These are phyloP conservation scores for Aspergillus biplanus DNA, from an alignment of 495 filamentous ascomycete species.

Conservation along the genomic window DNA sequence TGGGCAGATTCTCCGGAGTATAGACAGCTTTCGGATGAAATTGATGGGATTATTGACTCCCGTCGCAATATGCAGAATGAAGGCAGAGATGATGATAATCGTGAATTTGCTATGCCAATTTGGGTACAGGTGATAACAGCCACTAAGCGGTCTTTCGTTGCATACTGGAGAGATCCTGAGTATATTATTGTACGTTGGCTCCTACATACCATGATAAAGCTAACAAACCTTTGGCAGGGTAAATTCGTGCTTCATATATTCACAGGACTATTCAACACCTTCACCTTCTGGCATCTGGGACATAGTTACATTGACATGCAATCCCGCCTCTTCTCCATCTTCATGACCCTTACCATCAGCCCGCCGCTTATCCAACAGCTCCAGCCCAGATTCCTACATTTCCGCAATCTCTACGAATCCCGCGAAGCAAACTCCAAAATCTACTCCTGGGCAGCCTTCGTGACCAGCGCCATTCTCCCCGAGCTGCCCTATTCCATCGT, in stretches of 20 bases:
- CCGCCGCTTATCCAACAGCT: constrained; percentile 65
- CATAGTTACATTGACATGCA: constrained; percentile 64
- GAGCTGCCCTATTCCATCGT: constrained; percentile 57
- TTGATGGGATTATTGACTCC: constrained; percentile 48
- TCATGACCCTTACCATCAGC: constrained; percentile 70
- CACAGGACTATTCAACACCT: constrained; percentile 67
- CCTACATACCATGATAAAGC: neutral
- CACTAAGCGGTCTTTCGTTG: constrained; percentile 55
- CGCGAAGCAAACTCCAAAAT: constrained; percentile 56
- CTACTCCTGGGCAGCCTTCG: constrained; percentile 57
- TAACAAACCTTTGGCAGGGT: constrained; percentile 32
- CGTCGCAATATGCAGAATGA: constrained; percentile 36
- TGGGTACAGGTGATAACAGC: constrained; percentile 52
- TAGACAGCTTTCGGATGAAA: constrained; percentile 45
- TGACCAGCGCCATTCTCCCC: constrained; percentile 49
- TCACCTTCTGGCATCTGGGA: constrained; percentile 66
- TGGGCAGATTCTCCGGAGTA: constrained; percentile 56
- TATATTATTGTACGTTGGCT: constrained; percentile 52
- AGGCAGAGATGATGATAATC: constrained; percentile 43
- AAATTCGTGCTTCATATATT: constrained; percentile 67
- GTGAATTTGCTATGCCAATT: constrained; percentile 66
- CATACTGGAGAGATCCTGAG: constrained; percentile 63
- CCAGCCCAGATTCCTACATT: constrained; percentile 52
- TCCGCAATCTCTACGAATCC: constrained; percentile 49
- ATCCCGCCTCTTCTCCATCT: constrained; percentile 68